Conservation (phyloP, 2,329 filamentous ascomycete genomes). For the Fusarium falciforme region DNA sequence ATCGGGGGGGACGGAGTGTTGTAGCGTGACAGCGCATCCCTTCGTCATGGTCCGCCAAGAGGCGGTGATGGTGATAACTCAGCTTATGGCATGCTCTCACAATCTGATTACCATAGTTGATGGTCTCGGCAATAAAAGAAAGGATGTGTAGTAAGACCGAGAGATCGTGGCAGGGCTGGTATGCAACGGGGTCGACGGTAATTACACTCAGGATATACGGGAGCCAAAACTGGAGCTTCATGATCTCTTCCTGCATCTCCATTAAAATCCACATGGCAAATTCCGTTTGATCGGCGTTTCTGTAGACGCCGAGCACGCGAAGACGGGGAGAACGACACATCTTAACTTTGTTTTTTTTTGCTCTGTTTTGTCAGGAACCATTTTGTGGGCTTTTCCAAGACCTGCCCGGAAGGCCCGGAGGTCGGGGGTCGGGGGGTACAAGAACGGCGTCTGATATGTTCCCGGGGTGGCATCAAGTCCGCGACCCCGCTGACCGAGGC, state of each 20-base stretch:
- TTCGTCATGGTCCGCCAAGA: neutral
- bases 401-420: conserved; percentile 16
- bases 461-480: conserved; percentile 14
- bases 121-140: neutral
- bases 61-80: neutral
- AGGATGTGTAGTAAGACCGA: neutral
- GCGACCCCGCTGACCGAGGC: conserved; percentile 5
- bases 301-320: neutral
- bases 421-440: conserved; percentile 8
- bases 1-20: neutral
- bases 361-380: neutral
- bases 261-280: neutral
- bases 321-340: neutral
- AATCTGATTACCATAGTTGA: neutral
- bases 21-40: neutral
- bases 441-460: neutral
- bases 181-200: neutral
- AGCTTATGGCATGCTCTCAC: neutral
- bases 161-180: neutral
- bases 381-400: neutral
- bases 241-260: neutral
- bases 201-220: neutral
- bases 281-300: conserved; percentile 1
- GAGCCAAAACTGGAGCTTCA: conserved; percentile 1
- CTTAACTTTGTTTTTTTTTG: neutral